Evolutionary conservation across 768 basidiomycete genomes (phyloP), one percentile per base, ranked within the genome.

Genomic region (Lanmaoa rubissima): DNA sequence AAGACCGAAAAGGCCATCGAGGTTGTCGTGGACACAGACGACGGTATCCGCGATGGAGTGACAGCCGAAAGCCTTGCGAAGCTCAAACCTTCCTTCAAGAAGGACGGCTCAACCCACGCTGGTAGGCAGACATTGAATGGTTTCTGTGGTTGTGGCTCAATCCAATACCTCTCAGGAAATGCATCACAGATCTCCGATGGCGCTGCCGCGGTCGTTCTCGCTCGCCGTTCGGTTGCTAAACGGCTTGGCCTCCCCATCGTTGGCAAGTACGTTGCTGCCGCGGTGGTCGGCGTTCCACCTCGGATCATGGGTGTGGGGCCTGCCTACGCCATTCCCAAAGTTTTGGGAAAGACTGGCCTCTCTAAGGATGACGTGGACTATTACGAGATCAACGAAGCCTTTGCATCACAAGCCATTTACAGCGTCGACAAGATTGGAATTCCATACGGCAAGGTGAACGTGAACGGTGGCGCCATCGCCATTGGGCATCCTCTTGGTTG

Each of bases 221-320:
- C 90, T 28, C 83, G 91, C 46, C 84, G 94, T 39, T 88, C 86
- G 31, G 80, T 85, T 50, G 94, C 94, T 6, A 84, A 86, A 70
- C 84, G 83, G 59, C 86, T 94, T 50, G 87, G 90, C 28, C 82
- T 96, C n/a, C 88, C 90, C 45, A 85, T 96, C 65, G 51, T 92
- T 51, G 94, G 90, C 72, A 95, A 95, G 75, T 95, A 84, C 69
- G 83, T 92, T 65, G 79, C 79, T 38, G 82, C 87, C 2, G 74
- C 78, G 42, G 82, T 78, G 34, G 83, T 88, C 11, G 94, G 94
- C 63, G 92, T 95, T 14, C 88, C 90, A 3, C 91, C 91, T 43
- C 82, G 84, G 59, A 85, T 94, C 70, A 94, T 94, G 92, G 93
- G 93, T 65, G 84, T 96, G 65, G 94, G 94, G 52, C 94, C 94